These are phyloP conservation scores for Metarhizium humberi DNA, from an alignment of 2,329 filamentous ascomycete species.

Conservation along the genomic window DNA sequence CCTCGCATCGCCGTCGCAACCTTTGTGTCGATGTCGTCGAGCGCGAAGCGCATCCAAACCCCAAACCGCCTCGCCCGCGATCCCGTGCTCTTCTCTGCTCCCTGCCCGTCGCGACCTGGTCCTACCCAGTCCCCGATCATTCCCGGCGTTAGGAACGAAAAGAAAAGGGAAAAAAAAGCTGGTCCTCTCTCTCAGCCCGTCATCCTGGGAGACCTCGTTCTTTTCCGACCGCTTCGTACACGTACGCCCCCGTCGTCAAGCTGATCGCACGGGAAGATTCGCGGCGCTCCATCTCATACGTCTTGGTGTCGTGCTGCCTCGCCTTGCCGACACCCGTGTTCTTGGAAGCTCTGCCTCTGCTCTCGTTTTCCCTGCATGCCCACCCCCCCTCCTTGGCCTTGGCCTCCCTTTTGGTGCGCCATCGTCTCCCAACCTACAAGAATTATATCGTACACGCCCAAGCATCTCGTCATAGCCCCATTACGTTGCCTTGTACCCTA, in stretches of 20 bases:
- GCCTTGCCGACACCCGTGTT: background rate
- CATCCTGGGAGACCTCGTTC: background rate
- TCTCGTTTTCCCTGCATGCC: background rate
- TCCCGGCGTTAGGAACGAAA: background rate
- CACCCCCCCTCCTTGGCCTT: background rate
- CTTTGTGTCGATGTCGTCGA: background rate
- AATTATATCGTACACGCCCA: constrained; percentile 6
- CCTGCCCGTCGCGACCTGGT: background rate
- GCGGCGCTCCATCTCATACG: background rate
- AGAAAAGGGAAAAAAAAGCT: too few relatives aligned
- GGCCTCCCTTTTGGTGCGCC: constrained; percentile 1
- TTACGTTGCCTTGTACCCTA: constrained; percentile 8
- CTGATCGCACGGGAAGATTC: background rate
- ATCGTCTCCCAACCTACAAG: constrained; percentile 9
- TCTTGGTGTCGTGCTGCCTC: background rate
- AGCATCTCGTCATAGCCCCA: constrained; percentile 7
- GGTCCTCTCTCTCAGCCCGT: background rate
- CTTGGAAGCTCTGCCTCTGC: background rate
- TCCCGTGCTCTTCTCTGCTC: background rate
- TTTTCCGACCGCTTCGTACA: background rate
- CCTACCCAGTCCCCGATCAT: background rate
- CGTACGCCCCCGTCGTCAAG: background rate
- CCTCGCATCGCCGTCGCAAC: constrained; percentile 7
- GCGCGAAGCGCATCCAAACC: background rate
- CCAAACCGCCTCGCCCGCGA: background rate